Evolutionary conservation across 805 yeast genomes (phyloP).

Genomic region (Candida corydali): DNA sequence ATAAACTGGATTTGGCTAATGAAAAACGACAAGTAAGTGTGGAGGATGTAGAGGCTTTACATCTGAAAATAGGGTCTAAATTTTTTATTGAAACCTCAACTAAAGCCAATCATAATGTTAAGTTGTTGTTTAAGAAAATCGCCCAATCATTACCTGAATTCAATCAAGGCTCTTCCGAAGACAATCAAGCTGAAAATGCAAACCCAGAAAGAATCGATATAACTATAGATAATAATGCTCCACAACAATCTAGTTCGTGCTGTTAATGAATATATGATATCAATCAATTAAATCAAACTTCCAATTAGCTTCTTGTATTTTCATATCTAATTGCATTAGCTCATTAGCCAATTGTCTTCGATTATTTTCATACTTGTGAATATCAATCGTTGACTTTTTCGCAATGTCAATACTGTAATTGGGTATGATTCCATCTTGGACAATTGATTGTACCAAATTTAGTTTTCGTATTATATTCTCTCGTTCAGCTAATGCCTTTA

Average conservation of each 20-base stretch:
- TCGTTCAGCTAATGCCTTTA: conserved; percentile 1
- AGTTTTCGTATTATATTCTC: neutral
- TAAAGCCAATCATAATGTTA: conserved; percentile 91
- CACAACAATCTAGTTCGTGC: conserved; percentile 10
- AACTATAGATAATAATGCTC: conserved; percentile 23
- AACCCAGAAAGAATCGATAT: conserved; percentile 37
- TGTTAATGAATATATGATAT: conserved; percentile 9
- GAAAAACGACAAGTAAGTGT: conserved; percentile 77
- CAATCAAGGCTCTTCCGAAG: conserved; percentile 13
- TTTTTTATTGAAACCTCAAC: conserved; percentile 91
- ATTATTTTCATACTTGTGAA: neutral
- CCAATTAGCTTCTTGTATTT: conserved; percentile 2
- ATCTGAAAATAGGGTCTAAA: conserved; percentile 67
- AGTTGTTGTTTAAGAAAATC: conserved; percentile 80
- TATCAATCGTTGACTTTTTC: neutral
- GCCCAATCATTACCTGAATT: conserved; percentile 90
- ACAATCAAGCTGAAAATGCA: conserved; percentile 12
- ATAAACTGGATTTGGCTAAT: conserved; percentile 70
- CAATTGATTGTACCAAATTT: neutral
- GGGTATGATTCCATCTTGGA: neutral
- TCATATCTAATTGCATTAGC: neutral
- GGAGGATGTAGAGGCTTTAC: conserved; percentile 81
- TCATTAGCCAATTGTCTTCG: neutral
- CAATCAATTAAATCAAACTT: neutral
- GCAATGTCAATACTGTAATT: neutral